Conservation (phyloP, 352 stramenopile genomes). For the Globisporangium carolinianum region DNA sequence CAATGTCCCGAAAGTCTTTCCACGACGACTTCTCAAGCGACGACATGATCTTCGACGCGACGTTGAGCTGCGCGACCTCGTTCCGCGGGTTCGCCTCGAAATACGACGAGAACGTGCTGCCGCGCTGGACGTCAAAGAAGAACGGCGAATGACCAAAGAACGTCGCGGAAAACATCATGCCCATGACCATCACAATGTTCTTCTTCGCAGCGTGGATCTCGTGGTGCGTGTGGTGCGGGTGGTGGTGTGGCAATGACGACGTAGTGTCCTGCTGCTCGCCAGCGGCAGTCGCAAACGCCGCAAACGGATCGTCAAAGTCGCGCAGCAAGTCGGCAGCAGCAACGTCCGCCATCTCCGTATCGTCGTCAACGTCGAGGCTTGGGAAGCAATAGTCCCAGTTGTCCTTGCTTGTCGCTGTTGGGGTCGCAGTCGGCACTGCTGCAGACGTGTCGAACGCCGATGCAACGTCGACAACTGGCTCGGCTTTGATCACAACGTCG, state of each 20-base stretch:
- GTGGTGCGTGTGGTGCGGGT: constrained; percentile 27
- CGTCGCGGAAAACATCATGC: constrained; percentile 82
- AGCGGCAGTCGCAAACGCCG: constrained; percentile 14
- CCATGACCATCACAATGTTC: constrained; percentile 87
- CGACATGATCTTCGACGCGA: constrained; percentile 78
- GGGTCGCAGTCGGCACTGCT: constrained; percentile 17
- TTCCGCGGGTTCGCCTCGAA: constrained; percentile 72
- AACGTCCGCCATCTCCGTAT: constrained; percentile 42
- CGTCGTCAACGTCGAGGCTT: constrained; percentile 27
- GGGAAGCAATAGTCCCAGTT: constrained; percentile 56
- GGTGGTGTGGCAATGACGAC: constrained; percentile 8
- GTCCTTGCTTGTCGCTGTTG: constrained; percentile 10
- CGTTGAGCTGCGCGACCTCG: constrained; percentile 80
- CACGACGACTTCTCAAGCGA: constrained; percentile 86
- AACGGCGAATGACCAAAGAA: constrained; percentile 74
- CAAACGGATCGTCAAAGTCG: constrained; percentile 68
- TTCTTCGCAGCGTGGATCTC: constrained; percentile 85
- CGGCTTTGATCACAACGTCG: constrained; percentile 53
- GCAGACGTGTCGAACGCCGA: constrained; percentile 22
- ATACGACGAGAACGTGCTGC: constrained; percentile 76
- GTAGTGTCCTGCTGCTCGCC: constrained; percentile 11
- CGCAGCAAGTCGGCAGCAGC: constrained; percentile 64
- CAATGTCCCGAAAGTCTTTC: constrained; percentile 81
- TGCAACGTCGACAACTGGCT: constrained; percentile 22
- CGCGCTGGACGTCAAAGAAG: constrained; percentile 67